Percentiles rank a stretch among this genome's conserved stretches.
These are phyloP conservation scores for Phytopythium sindhum DNA, from an alignment of 352 stramenopile genomes.

Conservation along the genomic window DNA sequence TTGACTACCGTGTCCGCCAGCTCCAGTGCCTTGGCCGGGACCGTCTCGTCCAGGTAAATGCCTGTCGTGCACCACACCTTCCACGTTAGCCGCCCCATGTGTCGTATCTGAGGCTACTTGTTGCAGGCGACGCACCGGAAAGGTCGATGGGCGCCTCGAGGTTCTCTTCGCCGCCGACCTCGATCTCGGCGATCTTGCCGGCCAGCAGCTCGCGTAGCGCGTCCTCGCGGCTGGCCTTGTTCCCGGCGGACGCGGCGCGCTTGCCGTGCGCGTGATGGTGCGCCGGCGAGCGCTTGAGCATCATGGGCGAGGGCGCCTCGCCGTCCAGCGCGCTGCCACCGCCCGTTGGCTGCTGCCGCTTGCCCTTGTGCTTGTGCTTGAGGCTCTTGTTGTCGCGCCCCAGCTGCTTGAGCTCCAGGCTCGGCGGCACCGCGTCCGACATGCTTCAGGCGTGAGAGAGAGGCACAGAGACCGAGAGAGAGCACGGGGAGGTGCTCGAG, in stretches of 20 bases:
- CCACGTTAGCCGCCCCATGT: neutral
- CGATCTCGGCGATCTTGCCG: conserved; percentile 83
- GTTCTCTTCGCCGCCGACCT: conserved; percentile 79
- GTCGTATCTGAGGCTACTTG: too few relatives aligned
- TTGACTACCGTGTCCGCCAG: conserved; percentile 35
- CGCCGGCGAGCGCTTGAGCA: conserved; percentile 21
- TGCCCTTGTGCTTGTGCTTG: conserved; percentile 83
- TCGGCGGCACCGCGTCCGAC: conserved; percentile 26
- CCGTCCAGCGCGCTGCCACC: conserved; percentile 4
- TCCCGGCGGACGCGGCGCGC: conserved; percentile 5
- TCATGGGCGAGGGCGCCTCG: neutral
- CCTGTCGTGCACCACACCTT: conserved; percentile 14
- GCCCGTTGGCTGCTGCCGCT: conserved; percentile 27
- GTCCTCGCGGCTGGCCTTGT: conserved; percentile 37
- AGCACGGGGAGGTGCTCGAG: neutral
- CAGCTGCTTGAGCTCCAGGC: conserved; percentile 66
- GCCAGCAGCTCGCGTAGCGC: conserved; percentile 71
- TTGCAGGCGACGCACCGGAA: conserved; percentile 23
- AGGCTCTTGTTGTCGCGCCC: conserved; percentile 59
- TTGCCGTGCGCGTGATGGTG: conserved; percentile 27
- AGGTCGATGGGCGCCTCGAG: conserved; percentile 72
- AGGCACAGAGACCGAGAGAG: neutral
- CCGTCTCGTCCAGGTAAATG: conserved; percentile 63
- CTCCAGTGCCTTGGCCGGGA: conserved; percentile 30
- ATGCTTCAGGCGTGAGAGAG: conserved; percentile 4